Evolutionary conservation across 163 green algal genomes (phyloP), one percentile per base, ranked within the genome.

Genomic region (Scenedesmus sp.): DNA sequence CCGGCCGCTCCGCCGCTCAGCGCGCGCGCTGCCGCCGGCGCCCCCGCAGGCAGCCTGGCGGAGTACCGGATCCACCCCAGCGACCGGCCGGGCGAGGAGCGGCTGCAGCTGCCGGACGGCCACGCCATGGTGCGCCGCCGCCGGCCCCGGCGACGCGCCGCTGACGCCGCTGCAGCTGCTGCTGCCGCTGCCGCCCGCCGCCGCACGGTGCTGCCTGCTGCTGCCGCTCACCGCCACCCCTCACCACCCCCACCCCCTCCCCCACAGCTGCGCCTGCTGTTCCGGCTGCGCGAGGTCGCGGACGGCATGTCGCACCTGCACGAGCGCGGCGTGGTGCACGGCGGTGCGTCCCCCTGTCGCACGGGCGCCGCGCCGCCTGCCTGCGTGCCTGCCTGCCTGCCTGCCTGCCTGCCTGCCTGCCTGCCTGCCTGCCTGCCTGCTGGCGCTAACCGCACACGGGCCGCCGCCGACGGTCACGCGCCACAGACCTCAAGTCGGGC

Each of bases 251-350:
- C n/a, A n/a, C n/a, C n/a, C n/a, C n/a, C n/a, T 24, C 4, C 33
- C 22, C 26, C 56, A 53, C 70, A 78, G 70, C 54, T 78, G 53
- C 24, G 28, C 33, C 45, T 80, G 58, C 58, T 80, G 39, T 71
- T 60, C 72, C 72, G 60, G 26, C 60, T 80, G 58, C 72, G 58
- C 9, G 72, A 80, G 58, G 72, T 80, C 20, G 72, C 72, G 47
- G 58, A 80, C 11, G 72, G 58, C 45, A 63, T 71, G 45, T 53
- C 29, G 24, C 51, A 80, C 45, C 58, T 80, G 39, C 72, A 80
- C 60, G 36, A 14, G 18, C 33, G 45, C 22, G 22, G 56, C 18
- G 62, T 81, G 28, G 51, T 81, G 31, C 66, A 76, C 22, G 66
- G 66, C 7, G n/a, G n/a, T n/a, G n/a, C n/a, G n/a, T n/a, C n/a